phyloP scores from a whole-genome alignment of 2,329 filamentous ascomycete species.

The Monosporascus sp. region DNA sequence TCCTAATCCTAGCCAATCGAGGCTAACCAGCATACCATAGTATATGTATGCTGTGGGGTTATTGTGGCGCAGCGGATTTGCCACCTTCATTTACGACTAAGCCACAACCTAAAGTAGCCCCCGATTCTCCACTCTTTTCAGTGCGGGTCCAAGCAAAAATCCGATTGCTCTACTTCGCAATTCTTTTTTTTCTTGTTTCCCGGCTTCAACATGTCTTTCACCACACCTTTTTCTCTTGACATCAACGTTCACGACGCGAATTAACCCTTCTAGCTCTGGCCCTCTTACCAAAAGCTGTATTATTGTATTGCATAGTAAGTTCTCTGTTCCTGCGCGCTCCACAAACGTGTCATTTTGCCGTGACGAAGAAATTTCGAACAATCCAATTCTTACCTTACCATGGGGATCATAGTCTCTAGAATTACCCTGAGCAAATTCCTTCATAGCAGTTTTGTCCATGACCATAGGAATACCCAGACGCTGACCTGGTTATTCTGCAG shows the following conservation, averaged over 20 bases:
- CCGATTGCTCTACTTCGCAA: slow-evolving; percentile 1
- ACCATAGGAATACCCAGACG: slow-evolving; percentile 1
- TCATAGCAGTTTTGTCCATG: neutral
- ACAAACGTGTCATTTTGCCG: slow-evolving; percentile 22
- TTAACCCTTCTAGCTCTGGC: neutral
- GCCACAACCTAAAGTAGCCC: neutral
- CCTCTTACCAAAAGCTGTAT: neutral
- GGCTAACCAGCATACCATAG: no score
- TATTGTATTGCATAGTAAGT: neutral
- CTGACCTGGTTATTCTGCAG: slow-evolving; percentile 8
- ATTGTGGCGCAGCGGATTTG: no score
- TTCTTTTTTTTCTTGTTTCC: slow-evolving; percentile 5
- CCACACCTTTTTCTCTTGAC: no score
- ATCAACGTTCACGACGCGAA: no score
- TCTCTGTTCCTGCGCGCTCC: neutral
- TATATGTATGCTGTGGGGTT: no score
- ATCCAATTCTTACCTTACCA: slow-evolving; percentile 57
- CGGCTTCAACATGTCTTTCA: slow-evolving; percentile 1
- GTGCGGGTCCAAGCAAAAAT: no score
- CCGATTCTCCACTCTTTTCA: slow-evolving; percentile 6
- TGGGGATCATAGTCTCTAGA: slow-evolving; percentile 52
- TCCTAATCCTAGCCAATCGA: no score
- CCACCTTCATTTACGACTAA: no score
- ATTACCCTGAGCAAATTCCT: slow-evolving; percentile 49
- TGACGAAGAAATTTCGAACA: slow-evolving; percentile 49